Evolutionary conservation across 345 rosid genomes (phyloP), one percentile per base, ranked within the genome.

Genomic region (Salix suchowensis): DNA sequence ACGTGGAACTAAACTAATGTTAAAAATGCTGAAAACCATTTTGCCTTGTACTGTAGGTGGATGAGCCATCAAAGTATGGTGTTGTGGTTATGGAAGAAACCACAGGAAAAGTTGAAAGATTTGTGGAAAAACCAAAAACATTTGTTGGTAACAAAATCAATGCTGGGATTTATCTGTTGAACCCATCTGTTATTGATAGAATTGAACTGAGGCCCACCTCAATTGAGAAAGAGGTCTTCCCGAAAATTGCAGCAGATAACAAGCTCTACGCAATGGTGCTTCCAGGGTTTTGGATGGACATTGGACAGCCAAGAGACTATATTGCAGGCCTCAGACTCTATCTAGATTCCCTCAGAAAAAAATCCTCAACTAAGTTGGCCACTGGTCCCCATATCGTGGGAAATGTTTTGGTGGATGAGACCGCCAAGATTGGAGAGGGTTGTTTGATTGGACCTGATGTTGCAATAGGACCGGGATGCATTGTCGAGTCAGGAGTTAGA

Each of bases 261-360:
- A 87, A 89, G 76, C 97, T 96, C 72, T 93, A 76, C 10, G 99
- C 97, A 1, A 96, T 96, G 98, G 99, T 91, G 52, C 87, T 96
- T 64, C 97, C 98, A 0, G 99, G 99, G 26, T 96, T 96, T 71
- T 96, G 99, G 99, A 96, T 96, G 99, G 99, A 96, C 87, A 92
- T 96, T 62, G 99, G 99, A 72, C 99, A 96, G 84, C 99, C 99
- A 16, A 89, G 88, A 79, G 99, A 96, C 73, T 96, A 96, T 90
- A 96, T 96, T 44, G 85, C 95, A 0, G 99, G 99, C 19, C 83
- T 96, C 68, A 91, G 97, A 78, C 99, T 96, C 68, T 96, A 96
- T 82, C 90, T 96, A n/a, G 98, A 96, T 76, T 96, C 99, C 19
- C 81, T 91, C 5, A 78, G 92, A 65, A 93, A 93, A 89, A 92